A percentile compares a stretch with the other conserved stretches of the same genome.
Conservation (phyloP, 352 stramenopile species). For the Pythium dissotocum region DNA sequence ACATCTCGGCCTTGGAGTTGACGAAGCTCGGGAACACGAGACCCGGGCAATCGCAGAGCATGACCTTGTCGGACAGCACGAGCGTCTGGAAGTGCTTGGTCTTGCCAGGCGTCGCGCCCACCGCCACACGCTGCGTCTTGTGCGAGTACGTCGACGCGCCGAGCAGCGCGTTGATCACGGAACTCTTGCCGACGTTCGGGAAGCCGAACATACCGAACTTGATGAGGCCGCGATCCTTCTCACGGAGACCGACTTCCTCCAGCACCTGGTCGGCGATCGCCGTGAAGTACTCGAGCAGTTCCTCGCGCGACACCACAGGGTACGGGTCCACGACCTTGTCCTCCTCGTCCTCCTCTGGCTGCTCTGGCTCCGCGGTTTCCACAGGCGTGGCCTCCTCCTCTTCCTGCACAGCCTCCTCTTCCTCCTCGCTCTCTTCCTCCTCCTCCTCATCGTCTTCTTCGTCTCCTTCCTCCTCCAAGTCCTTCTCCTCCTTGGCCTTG, state of each 20-base stretch:
- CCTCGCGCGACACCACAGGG: slow-evolving; percentile 66
- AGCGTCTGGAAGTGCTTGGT: slow-evolving; percentile 99
- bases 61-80: slow-evolving; percentile 94
- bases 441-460: slow-evolving; percentile 35
- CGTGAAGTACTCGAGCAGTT: slow-evolving; percentile 76
- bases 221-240: slow-evolving; percentile 83
- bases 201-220: slow-evolving; percentile 99
- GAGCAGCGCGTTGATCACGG: slow-evolving; percentile 98
- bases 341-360: slow-evolving; percentile 17
- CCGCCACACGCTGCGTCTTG: slow-evolving; percentile 94
- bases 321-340: slow-evolving; percentile 33
- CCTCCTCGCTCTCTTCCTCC: slow-evolving; percentile 32
- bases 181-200: slow-evolving; percentile 99
- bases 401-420: slow-evolving; percentile 3
- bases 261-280: slow-evolving; percentile 57
- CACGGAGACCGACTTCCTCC: slow-evolving; percentile 55
- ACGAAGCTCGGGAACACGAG: slow-evolving; percentile 99
- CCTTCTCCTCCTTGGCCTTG: slow-evolving; percentile 61
- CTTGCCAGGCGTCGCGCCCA: slow-evolving; percentile 98
- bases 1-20: slow-evolving; percentile 97
- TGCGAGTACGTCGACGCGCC: slow-evolving; percentile 95
- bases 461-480: slow-evolving; percentile 35
- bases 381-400: background rate
- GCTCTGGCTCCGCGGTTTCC: slow-evolving; percentile 20
- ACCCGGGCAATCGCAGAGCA: slow-evolving; percentile 99